Percentiles rank a stretch among this genome's conserved stretches.
phyloP scores from a whole-genome alignment of 306 rosid genomes.

The Lupinus albus region DNA sequence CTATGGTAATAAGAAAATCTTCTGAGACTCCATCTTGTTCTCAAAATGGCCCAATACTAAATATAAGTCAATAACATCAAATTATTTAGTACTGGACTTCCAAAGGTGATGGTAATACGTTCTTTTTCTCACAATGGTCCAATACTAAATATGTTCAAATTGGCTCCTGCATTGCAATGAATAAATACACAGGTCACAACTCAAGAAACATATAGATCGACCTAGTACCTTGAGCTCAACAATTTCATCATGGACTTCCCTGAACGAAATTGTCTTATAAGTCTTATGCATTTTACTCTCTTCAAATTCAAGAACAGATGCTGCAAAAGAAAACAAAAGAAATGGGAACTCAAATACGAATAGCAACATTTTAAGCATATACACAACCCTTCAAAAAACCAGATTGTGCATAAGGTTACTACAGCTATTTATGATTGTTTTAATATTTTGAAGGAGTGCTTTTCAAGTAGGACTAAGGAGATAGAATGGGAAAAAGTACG shows the following conservation, averaged over 20 bases:
- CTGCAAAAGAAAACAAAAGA: constrained; percentile 48
- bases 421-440: constrained; percentile 24
- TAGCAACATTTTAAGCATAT: constrained; percentile 28
- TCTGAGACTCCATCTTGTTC: no score
- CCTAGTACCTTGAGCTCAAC: constrained; percentile 67
- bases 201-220: constrained; percentile 17
- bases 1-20: no score
- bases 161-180: constrained; percentile 20
- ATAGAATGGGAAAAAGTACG: constrained; percentile 11
- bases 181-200: constrained; percentile 20
- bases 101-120: constrained; percentile 24
- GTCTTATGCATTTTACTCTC: constrained; percentile 62
- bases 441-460: constrained; percentile 7
- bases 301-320: constrained; percentile 73
- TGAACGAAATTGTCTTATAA: constrained; percentile 64
- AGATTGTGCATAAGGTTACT: not conserved
- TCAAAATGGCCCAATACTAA: no score
- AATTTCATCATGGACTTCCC: constrained; percentile 64
- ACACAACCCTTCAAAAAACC: constrained; percentile 6
- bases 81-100: constrained; percentile 5
- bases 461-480: constrained; percentile 10
- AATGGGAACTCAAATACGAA: constrained; percentile 34
- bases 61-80: constrained; percentile 21
- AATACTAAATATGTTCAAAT: constrained; percentile 17
- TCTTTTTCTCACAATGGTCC: no score